Base-by-base conservation (phyloP, 495 filamentous ascomycete genomes). In the Hypoxylon fuscum region DNA sequence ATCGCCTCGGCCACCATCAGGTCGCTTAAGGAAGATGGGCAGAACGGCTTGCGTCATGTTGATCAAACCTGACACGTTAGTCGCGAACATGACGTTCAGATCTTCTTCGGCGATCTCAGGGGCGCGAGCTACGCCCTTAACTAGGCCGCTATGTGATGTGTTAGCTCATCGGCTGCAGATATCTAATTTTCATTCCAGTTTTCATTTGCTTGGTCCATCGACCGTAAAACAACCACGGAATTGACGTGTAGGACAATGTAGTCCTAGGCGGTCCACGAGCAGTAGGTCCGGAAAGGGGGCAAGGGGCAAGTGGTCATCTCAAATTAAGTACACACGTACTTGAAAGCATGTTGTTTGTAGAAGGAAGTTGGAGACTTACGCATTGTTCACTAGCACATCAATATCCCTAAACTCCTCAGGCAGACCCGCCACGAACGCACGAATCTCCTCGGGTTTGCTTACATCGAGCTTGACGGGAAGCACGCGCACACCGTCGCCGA, bases 1-100 rank as follows among this genome's bases (percentile, higher is more conserved):
- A 69, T 98, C 95, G 58, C 95, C 95, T 23, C 80, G 77, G 49
- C 93, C 93, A 46, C 91, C 91, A 35, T 93, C 85, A 11, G 81
- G 75, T 34, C 92, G 87, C 70, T 87, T 83, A 79, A 92, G 88
- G 83, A 92, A 96, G 73, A 93, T 88, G 15, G 88, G 85, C 15
- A 98, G 83, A 43, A 97, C 78, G 23, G 90, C 91, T 80, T 98
- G 95, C 5, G 95, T 98, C 91, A 98, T 95, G 81, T 93, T 90
- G 79, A 98, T 96, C 18, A 98, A 81, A 14, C 95, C 95, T 2
- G 87, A 93, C 44, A 97, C 93, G 75, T 98, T 98, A 47, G 95
- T 97, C 44, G 83, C 76, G 67, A 97, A 88, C 93, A 98, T 97
- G 74, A 86, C 70, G 65, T 89, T 81, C 59, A 97, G 89, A 79